These are phyloP conservation scores for Diaporthe sp. DNA, from an alignment of 2,329 filamentous ascomycete genomes.

Conservation along the genomic window DNA sequence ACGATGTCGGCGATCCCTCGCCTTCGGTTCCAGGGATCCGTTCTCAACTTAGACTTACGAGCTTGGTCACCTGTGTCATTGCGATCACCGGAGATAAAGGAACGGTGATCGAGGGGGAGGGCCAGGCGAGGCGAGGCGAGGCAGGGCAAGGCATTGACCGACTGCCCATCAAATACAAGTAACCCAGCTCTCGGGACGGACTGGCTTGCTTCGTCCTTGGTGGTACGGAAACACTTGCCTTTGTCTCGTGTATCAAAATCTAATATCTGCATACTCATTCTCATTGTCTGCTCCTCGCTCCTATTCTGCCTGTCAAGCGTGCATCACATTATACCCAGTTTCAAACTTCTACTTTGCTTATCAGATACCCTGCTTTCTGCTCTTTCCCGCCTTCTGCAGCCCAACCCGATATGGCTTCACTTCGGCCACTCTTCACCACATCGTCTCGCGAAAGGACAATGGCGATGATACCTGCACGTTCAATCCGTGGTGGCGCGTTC, in stretches of 20 bases:
- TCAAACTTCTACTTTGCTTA: constrained; percentile 16
- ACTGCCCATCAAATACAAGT: constrained; percentile 26
- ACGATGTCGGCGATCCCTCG: constrained; percentile 30
- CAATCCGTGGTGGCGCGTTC: constrained; percentile 20
- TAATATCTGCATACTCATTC: not conserved
- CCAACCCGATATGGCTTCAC: constrained; percentile 36
- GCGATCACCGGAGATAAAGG: constrained; percentile 42
- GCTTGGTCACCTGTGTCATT: constrained; percentile 32
- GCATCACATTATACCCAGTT: constrained; percentile 26
- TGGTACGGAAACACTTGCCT: constrained; percentile 7
- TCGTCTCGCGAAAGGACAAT: constrained; percentile 17
- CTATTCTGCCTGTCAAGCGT: constrained; percentile 26
- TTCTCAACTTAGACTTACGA: constrained; percentile 30
- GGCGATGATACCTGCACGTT: constrained; percentile 23
- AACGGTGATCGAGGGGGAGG: constrained; percentile 16
- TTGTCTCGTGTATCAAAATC: constrained; percentile 26
- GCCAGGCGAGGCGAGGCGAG: not conserved
- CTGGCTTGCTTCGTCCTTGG: not conserved
- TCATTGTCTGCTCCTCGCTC: not conserved
- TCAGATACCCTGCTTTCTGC: constrained; percentile 9
- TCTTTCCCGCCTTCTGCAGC: not conserved
- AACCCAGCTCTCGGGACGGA: constrained; percentile 18
- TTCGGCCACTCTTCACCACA: constrained; percentile 33
- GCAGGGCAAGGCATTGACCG: constrained; percentile 10
- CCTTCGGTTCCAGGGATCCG: constrained; percentile 27